Evolutionary conservation across 2,329 filamentous ascomycete species (phyloP).

Genomic region (Penicillium aurantiogriseum): DNA sequence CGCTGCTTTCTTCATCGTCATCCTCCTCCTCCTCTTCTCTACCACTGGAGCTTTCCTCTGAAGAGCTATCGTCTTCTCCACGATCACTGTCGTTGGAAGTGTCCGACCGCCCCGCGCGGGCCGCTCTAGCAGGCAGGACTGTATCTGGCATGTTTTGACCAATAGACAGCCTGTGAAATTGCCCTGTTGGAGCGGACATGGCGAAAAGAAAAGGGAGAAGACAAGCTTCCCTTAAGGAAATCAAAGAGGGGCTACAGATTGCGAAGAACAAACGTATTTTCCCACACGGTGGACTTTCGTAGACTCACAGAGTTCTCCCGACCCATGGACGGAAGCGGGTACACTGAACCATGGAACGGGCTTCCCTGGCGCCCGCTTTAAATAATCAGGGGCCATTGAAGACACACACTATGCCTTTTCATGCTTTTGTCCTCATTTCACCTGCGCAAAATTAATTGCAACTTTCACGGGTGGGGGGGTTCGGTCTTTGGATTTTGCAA

Average conservation of each 20-base stretch:
- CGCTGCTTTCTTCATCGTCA: conserved; percentile 17
- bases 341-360: conserved; percentile 30
- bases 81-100: conserved; percentile 19
- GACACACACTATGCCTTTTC: background rate
- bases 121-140: conserved; percentile 20
- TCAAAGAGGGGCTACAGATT: conserved; percentile 7
- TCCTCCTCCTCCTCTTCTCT: conserved; percentile 13
- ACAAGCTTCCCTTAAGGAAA: background rate
- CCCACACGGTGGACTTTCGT: conserved; percentile 5
- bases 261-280: conserved; percentile 17
- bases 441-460: conserved; percentile 2
- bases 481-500: background rate
- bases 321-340: conserved; percentile 39
- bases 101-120: conserved; percentile 17
- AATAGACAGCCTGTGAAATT: conserved; percentile 42
- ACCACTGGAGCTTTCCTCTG: conserved; percentile 14
- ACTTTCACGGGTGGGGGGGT: background rate
- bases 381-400: conserved; percentile 20
- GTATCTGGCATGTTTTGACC: conserved; percentile 34
- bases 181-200: conserved; percentile 43
- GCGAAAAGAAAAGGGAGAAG: conserved; percentile 16
- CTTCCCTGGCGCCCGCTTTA: conserved; percentile 27
- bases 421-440: background rate
- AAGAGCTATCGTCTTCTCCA: conserved; percentile 13
- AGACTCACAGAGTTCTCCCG: conserved; percentile 34